Evolutionary conservation across 192 early-diverging fungal genomes (phyloP).

Genomic region (Chytriomyces confervae): DNA sequence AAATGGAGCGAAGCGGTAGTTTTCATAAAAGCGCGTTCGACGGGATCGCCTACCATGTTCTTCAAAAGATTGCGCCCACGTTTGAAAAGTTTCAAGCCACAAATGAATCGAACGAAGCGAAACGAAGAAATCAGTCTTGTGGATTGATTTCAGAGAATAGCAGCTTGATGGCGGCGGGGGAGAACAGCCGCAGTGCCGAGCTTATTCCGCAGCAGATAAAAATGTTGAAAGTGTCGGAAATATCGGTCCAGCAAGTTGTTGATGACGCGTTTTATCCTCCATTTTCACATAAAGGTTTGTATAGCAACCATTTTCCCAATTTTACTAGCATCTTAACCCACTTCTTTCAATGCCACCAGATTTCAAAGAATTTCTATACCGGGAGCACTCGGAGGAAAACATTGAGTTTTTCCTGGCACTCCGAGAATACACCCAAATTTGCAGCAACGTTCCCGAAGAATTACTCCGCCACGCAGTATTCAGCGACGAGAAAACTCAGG

Average conservation of each 20-base stretch:
- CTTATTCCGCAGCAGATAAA: no score
- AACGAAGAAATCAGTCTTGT: no score
- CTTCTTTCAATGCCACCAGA: constrained; percentile 1
- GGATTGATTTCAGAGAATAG: no score
- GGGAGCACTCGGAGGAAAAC: constrained; percentile 34
- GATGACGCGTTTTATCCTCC: constrained; percentile 24
- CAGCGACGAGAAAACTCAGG: no score
- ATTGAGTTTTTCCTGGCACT: constrained; percentile 28
- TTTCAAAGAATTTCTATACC: constrained; percentile 14
- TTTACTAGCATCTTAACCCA: not conserved
- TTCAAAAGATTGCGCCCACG: no score
- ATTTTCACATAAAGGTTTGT: constrained; percentile 15
- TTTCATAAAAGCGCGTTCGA: no score
- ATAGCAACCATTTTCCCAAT: not conserved
- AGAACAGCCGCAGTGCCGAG: no score
- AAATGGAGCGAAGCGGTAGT: no score
- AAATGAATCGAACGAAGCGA: no score
- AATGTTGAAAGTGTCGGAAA: not conserved
- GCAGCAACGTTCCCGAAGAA: not conserved
- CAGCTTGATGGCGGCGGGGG: no score
- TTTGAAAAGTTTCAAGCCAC: no score
- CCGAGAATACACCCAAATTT: constrained; percentile 12
- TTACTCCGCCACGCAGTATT: not conserved
- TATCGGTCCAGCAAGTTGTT: constrained; percentile 20
- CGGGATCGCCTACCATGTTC: no score